Evolutionary conservation across 2,329 filamentous ascomycete species (phyloP).

Genomic region (Ceratocystis cubensis): DNA sequence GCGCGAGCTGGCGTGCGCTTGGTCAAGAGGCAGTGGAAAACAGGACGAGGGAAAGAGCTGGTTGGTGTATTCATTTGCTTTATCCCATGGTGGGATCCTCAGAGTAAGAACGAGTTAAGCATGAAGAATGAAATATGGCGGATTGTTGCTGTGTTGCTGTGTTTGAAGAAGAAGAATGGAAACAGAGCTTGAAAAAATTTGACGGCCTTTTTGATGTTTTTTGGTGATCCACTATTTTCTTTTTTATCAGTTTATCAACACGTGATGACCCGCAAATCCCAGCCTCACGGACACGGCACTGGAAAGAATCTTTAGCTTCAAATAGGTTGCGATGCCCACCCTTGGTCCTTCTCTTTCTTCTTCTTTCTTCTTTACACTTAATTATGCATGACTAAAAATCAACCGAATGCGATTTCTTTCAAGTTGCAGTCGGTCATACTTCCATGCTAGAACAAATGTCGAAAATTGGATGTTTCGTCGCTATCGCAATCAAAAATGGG

Average conservation of each 20-base stretch:
- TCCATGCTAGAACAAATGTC: constrained; percentile 42
- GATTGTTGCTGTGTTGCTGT: not conserved
- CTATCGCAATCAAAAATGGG: constrained; percentile 8
- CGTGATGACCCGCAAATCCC: not conserved
- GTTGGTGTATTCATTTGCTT: not conserved
- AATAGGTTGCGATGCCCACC: constrained; percentile 9
- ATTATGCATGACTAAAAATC: constrained; percentile 46
- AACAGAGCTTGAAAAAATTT: constrained; percentile 14
- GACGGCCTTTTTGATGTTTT: constrained; percentile 4
- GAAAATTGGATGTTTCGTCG: constrained; percentile 14
- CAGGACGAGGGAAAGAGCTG: not conserved
- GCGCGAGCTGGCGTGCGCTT: not conserved
- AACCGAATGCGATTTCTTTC: constrained; percentile 39
- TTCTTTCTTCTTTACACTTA: constrained; percentile 34
- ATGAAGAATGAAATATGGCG: not conserved
- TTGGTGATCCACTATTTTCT: not conserved
- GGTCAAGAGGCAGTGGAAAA: not conserved
- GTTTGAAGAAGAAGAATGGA: constrained; percentile 12
- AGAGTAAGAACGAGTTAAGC: not conserved
- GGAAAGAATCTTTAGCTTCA: not conserved
- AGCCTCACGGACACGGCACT: not conserved
- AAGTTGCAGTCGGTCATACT: constrained; percentile 46
- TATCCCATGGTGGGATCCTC: not conserved
- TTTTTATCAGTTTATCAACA: not conserved
- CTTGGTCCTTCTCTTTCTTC: constrained; percentile 23